Evolutionary conservation across 225 moss, liverwort and hornwort genomes (phyloP), one percentile per base, ranked within the genome.

Genomic region (Takakia lepidozioides): DNA sequence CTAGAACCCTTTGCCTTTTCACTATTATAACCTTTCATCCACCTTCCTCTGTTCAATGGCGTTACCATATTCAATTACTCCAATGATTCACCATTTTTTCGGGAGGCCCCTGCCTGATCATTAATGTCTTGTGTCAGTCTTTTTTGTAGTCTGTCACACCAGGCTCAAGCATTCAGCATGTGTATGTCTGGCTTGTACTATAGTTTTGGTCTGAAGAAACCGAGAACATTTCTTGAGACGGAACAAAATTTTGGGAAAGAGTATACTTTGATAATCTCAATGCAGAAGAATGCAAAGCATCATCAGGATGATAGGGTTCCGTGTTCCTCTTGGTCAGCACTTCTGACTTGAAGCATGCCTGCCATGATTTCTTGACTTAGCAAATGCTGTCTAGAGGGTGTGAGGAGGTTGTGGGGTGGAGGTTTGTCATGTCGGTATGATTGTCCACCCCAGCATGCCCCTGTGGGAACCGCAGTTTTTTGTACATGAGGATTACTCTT

Each of bases 151-250:
- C 56, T 26, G 34, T 67, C 38, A 55, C 47, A 48, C 35, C 17
- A 30, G 37, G 52, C 58, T 46, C 32, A 53, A 29, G 52, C 46
- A 25, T 57, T 56, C 48, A 20, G 49, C 55, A 64, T 49, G 17
- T 55, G 58, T 49, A 62, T 43, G 64, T 76, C 67, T 57, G 60
- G 68, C 63, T 68, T 77, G 77, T 77, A 68, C 48, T 54, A 51
- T 77, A 77, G 49, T 27, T 68, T 28, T 17, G 38, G 25, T 51
- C 56, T 51, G 10, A 17, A 41, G 41, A 41, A 41, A 19, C 18
- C 20, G 11, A 41, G 41, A 41, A 49, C 9, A 40, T 46, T 38
- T 43, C 35, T 24, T 6, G 61, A 57, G 17, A 35, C 59, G 43
- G 39, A 49, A 43, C 11, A 55, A 63, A 70, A 61, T 70, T 70